Conservation (phyloP, 2,329 filamentous ascomycete species). For the Orbilia ellipsospora region DNA sequence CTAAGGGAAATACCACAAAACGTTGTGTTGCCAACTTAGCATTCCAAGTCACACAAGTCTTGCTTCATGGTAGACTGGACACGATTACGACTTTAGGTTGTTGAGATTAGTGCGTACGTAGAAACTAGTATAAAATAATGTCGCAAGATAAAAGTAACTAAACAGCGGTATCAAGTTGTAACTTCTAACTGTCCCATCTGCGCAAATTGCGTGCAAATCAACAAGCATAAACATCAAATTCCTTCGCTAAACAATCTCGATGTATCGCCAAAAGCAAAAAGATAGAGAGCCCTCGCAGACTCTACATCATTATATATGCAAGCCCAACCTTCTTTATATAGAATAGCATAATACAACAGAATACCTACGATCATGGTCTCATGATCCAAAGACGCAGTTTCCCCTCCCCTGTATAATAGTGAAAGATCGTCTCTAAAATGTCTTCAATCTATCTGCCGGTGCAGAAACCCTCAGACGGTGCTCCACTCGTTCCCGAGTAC, state of each 20-base stretch:
- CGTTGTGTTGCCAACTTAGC: no score
- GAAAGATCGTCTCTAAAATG: background rate
- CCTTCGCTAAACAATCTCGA: background rate
- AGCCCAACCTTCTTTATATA: background rate
- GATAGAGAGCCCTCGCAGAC: slow-evolving; percentile 5
- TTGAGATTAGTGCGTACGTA: no score
- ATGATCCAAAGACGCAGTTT: background rate
- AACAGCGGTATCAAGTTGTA: no score
- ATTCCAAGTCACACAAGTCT: no score
- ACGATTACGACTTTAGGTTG: no score
- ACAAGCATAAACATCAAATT: background rate
- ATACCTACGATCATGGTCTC: background rate
- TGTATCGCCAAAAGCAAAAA: background rate
- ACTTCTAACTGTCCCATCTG: no score
- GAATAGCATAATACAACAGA: background rate
- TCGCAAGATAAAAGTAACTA: no score
- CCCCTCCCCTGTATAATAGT: background rate
- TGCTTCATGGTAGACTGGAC: no score
- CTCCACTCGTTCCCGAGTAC: slow-evolving; percentile 65
- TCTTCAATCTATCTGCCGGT: slow-evolving; percentile 14
- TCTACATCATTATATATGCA: background rate
- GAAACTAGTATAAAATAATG: no score
- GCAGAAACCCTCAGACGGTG: slow-evolving; percentile 41
- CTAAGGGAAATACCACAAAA: no score
- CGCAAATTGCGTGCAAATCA: background rate